Evolutionary conservation across 202 grass and related monocot genomes (phyloP).

Genomic region (Carex arenaria): DNA sequence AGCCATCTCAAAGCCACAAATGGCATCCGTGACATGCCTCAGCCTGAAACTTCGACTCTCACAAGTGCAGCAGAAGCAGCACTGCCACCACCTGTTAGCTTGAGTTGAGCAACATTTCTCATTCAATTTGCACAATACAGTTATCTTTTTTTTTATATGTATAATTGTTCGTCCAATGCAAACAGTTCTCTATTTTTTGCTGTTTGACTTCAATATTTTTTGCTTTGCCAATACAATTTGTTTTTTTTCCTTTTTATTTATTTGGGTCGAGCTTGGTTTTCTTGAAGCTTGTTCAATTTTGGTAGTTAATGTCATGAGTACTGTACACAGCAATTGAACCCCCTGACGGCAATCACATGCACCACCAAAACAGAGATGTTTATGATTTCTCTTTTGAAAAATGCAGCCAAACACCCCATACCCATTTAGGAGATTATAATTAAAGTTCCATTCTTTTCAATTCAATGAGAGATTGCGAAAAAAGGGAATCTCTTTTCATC

Average conservation of each 20-base stretch:
- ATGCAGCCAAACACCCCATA: not conserved
- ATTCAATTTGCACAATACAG: slow-evolving; percentile 16
- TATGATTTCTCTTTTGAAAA: not conserved
- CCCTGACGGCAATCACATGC: slow-evolving; percentile 11
- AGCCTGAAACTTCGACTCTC: not conserved
- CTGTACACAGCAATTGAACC: not conserved
- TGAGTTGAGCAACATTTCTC: slow-evolving; percentile 16
- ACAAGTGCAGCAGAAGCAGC: not conserved
- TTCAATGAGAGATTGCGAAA: not conserved
- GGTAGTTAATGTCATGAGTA: slow-evolving; percentile 4
- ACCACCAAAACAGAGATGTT: not conserved
- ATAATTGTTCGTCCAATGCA: slow-evolving; percentile 19
- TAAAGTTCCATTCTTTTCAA: not conserved
- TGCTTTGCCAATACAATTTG: not conserved
- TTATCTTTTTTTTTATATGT: not conserved
- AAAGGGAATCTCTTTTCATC: not conserved
- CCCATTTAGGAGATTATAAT: slow-evolving; percentile 2
- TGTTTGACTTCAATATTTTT: slow-evolving; percentile 6
- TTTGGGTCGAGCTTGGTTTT: not conserved
- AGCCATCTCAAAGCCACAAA: slow-evolving; percentile 18
- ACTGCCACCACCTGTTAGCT: slow-evolving; percentile 4
- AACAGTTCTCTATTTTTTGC: not conserved
- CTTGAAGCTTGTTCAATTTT: not conserved
- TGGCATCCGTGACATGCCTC: not conserved
- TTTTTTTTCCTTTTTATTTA: not conserved